Evolutionary conservation across 306 rosid species (phyloP), one percentile per base, ranked within the genome.

Genomic region (Betula pendula): DNA sequence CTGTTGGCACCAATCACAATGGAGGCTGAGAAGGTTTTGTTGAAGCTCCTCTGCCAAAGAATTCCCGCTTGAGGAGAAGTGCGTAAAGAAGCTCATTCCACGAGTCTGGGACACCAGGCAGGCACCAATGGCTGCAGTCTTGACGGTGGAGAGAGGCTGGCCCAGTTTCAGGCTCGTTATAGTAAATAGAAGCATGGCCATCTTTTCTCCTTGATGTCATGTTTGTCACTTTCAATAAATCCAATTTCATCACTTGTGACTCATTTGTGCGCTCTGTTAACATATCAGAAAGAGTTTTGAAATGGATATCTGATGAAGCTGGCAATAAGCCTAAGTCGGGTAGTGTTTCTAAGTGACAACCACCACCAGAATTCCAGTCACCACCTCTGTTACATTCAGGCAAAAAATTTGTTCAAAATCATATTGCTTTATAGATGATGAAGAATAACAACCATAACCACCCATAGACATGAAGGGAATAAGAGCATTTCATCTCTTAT

Each of bases 91-190:
- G 87, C 81, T 88, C 96, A 24, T 94, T 94, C 98, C 98, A 94
- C 5, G 89, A 84, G 86, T 94, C 98, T 12, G 98, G 98, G 55
- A 94, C 96, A 10, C 98, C 98, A 0, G 98, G 98, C 40, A 94
- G 85, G 80, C 98, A 94, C 98, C 98, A 94, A 81, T 94, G 98
- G 77, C 98, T 94, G 87, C 98, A 94, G 80, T 94, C 98, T 79
- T 94, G 96, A 47, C 72, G 88, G 75, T 63, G 81, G 82, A 90
- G 44, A 35, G 96, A 38, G 62, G 93, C 96, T 6, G 81, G 79
- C 10, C 91, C 77, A n/a, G 59, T 15, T 51, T 48, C 72, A 40
- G 82, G 84, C 27, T 91, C 97, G 0, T 71, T 50, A 77, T 94
- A 89, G 82, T 91, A 94, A 50, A 90, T 40, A 12, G 98, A 91